Evolutionary conservation across 2,329 filamentous ascomycete genomes (phyloP).

Genomic region (Grosmannia serpens): DNA sequence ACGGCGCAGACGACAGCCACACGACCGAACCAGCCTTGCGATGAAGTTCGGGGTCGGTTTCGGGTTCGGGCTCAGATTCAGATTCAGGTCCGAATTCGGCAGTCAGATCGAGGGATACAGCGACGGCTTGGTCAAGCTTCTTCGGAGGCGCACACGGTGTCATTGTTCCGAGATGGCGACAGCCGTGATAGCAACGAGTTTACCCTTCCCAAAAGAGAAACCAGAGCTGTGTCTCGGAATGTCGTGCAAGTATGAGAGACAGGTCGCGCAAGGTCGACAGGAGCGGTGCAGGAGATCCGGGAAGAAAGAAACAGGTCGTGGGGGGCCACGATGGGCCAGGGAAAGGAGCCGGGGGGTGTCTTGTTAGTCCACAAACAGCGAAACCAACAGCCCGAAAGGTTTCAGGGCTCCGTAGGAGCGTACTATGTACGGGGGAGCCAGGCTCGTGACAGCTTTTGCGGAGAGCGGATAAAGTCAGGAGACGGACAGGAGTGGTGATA

Average conservation of each 20-base stretch:
- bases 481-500: background rate
- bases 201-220: background rate
- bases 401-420: background rate
- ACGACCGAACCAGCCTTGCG: background rate
- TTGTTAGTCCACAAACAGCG: conserved; percentile 1
- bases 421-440: background rate
- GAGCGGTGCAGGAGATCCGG: background rate
- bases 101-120: background rate
- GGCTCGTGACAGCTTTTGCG: background rate
- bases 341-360: background rate
- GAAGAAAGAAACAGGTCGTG: background rate
- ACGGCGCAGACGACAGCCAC: background rate
- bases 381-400: background rate
- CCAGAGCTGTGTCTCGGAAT: background rate
- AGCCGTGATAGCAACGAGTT: conserved; percentile 19
- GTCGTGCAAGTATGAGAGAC: background rate
- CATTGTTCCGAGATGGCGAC: conserved; percentile 28
- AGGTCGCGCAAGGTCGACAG: background rate
- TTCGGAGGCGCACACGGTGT: conserved; percentile 27
- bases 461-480: background rate
- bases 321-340: background rate
- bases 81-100: background rate
- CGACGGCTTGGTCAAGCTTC: conserved; percentile 17
- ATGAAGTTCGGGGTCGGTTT: background rate
- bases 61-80: background rate